Evolutionary conservation across 1,139 yeast genomes (phyloP), one percentile per base, ranked within the genome.

Genomic region (Magnusiomyces paraingens): DNA sequence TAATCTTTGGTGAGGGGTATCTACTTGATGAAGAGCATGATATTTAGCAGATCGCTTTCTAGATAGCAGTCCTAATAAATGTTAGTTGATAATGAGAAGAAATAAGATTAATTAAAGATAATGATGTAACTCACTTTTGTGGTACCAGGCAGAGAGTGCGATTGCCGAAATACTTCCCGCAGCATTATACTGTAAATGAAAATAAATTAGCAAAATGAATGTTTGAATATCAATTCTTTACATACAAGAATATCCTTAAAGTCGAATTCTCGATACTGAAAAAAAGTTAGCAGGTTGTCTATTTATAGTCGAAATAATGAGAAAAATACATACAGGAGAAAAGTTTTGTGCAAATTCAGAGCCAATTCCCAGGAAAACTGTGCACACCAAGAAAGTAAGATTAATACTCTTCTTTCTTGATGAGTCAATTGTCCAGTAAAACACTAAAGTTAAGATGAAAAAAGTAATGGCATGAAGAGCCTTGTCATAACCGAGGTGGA

Each of bases 351-450:
- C 62, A 47, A 80, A 66, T 64, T 82, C 87, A 69, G 82, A 82
- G 5, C 74, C 71, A 15, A 81, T 66, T 32, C 82, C 72, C 2
- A 76, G 82, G 1, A 73, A 67, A 1, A 72, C 53, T 3, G 81
- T 73, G 61, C 83, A 78, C 18, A 72, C 70, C 1, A 71, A 55
- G 17, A 77, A 62, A 1, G 86, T 78, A 47, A 77, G 57, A 49
- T 70, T 69, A 39, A 78, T 66, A 11, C 72, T 65, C 55, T 75
- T 71, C 57, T 75, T 66, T 8, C 76, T 61, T 5, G 71, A 61
- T 3, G 72, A 60, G 71, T 81, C 82, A 52, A 81, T 69, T 8
- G 81, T 65, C 72, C 81, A 80, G 71, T 80, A 82, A 63, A 82
- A 79, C 54, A 78, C 79, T 29, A 71, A 62, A 1, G 85, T 79